A percentile compares a stretch with the other conserved stretches of the same genome.
Evolutionary conservation across 2,329 filamentous ascomycete genomes (phyloP).

Genomic region (Monosporascus sp.): DNA sequence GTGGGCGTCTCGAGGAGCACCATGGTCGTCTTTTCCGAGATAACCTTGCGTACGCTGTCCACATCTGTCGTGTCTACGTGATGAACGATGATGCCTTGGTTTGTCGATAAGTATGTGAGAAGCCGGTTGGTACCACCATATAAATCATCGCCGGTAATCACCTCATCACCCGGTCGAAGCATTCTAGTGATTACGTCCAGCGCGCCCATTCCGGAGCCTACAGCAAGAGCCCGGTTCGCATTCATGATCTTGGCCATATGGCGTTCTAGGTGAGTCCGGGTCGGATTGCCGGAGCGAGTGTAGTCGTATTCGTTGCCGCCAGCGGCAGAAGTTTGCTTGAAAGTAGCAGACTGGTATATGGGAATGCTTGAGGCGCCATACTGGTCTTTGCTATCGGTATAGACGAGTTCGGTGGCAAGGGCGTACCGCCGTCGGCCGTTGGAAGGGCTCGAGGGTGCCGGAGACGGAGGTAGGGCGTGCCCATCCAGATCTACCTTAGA

Average conservation of each 20-base stretch:
- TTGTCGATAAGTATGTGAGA: constrained; percentile 82
- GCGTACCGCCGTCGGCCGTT: constrained; percentile 80
- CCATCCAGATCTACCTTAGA: constrained; percentile 71
- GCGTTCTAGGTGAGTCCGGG: constrained; percentile 88
- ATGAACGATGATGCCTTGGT: constrained; percentile 88
- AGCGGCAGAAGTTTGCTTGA: constrained; percentile 80
- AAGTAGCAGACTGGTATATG: constrained; percentile 97
- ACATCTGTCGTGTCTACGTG: constrained; percentile 90
- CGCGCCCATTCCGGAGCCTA: constrained; percentile 95
- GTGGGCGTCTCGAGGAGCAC: constrained; percentile 94
- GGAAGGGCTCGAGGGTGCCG: constrained; percentile 84
- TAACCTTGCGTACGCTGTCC: constrained; percentile 60
- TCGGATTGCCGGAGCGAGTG: constrained; percentile 95
- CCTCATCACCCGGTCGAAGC: constrained; percentile 87
- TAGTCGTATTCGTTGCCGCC: constrained; percentile 95
- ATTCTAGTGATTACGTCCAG: constrained; percentile 93
- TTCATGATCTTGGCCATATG: constrained; percentile 99
- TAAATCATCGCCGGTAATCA: constrained; percentile 92
- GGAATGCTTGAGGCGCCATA: constrained; percentile 95
- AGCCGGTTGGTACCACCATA: constrained; percentile 94
- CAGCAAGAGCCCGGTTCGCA: constrained; percentile 81
- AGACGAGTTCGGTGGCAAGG: constrained; percentile 92
- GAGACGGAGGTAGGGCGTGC: constrained; percentile 82
- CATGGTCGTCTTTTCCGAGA: constrained; percentile 84
- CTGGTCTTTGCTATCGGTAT: constrained; percentile 92